Evolutionary conservation across 805 yeast genomes (phyloP), one percentile per base, ranked within the genome.

Genomic region (Nakazawaea anatomiae): DNA sequence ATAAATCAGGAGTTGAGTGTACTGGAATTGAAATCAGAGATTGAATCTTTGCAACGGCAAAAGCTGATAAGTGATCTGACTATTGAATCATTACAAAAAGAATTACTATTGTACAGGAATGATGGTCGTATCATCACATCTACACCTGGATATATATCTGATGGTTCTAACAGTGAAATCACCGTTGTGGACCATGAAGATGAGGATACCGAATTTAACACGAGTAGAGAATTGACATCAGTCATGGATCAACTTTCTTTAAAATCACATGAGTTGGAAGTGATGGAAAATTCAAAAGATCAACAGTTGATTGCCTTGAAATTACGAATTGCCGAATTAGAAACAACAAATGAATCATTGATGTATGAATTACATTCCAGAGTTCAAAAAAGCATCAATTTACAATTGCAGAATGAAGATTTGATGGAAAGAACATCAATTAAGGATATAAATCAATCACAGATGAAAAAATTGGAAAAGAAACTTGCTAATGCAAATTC

Each of bases 1-100:
- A 72, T 83, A 53, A 89, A 83, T 60, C 68, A 82, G 9, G 87
- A 83, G 59, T 82, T 52, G 70, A 72, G 59, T 44, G 42, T 11
- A n/a, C 30, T 12, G 39, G 35, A 40, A 11, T 42, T 36, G 32
- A 31, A 42, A 14, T 27, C 8, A 10, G 27, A 46, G 7, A 46
- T 55, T 3, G 44, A 43, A 5, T 28, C 30, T 5, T 45, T 55
- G 18, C 45, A 39, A 35, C 31, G 36, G 3, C 44, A 45, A 11
- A 34, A 25, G 18, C 36, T n/a, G 6, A 29, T 14, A n/a, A 44
- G 39, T 44, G 42, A 36, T 14, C 34, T 10, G 34, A 27, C 38
- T 4, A 52, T 52, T n/a, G 45, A 31, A 29, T 25, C 14, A 6
- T 31, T 39, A 27, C 44, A 45, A 32, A 30, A 31, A 9, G 31